Percentiles rank a stretch among this genome's conserved stretches.
phyloP scores from a whole-genome alignment of 805 yeast genomes.

The Candida saitoana region DNA sequence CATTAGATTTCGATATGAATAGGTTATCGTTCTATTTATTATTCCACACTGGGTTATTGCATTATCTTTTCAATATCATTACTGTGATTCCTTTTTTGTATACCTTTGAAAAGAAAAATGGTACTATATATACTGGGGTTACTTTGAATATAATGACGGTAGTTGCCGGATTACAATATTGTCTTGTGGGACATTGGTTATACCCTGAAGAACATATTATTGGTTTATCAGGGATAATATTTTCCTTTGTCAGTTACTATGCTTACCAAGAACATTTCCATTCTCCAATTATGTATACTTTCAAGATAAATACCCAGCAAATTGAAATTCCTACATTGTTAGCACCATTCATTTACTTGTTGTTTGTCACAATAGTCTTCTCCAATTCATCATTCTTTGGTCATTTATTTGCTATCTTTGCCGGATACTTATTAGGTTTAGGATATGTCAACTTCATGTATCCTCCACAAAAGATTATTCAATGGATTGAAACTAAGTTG shows the following conservation, averaged over 20 bases:
- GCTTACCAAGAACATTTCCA: slow-evolving; percentile 43
- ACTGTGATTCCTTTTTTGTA: slow-evolving; percentile 58
- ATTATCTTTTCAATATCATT: slow-evolving; percentile 55
- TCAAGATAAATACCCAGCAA: slow-evolving; percentile 26
- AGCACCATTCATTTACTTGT: slow-evolving; percentile 51
- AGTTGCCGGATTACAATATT: slow-evolving; percentile 60
- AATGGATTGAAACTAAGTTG: slow-evolving; percentile 59
- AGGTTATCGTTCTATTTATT: slow-evolving; percentile 69
- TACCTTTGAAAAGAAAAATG: slow-evolving; percentile 66
- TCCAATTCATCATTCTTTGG: slow-evolving; percentile 74
- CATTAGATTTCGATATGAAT: slow-evolving; percentile 43
- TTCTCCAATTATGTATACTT: slow-evolving; percentile 37
- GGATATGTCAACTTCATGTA: slow-evolving; percentile 55
- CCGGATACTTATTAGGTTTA: slow-evolving; percentile 61
- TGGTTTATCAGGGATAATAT: slow-evolving; percentile 74
- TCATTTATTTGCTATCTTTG: slow-evolving; percentile 60
- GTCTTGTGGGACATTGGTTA: slow-evolving; percentile 46
- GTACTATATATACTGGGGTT: slow-evolving; percentile 83
- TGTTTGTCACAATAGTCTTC: slow-evolving; percentile 46
- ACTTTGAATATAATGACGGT: slow-evolving; percentile 70
- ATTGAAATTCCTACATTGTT: slow-evolving; percentile 54
- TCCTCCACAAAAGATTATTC: slow-evolving; percentile 64
- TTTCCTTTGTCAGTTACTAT: slow-evolving; percentile 59
- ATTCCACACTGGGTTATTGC: slow-evolving; percentile 59
- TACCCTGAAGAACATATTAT: slow-evolving; percentile 52